phyloP scores from a whole-genome alignment of 257 asterid genomes.

The Salvia miltiorrhiza region DNA sequence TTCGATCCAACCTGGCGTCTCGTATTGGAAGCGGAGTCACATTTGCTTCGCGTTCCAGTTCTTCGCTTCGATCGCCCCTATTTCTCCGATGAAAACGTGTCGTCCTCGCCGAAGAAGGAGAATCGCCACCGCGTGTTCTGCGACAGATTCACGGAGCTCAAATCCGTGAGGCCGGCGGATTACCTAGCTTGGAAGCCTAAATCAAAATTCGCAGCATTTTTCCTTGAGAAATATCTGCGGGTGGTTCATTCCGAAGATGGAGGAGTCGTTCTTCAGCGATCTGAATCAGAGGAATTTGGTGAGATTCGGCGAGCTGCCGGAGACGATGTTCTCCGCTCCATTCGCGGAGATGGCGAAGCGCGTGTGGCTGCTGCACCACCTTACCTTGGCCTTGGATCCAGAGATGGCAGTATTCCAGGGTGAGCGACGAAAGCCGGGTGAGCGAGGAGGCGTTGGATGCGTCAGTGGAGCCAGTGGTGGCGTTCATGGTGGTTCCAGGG shows the following conservation, averaged over 20 bases:
- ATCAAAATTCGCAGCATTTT: slow-evolving; percentile 56
- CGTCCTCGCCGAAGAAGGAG: slow-evolving; percentile 17
- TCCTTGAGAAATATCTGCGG: slow-evolving; percentile 47
- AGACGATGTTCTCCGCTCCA: slow-evolving; percentile 44
- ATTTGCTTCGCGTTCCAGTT: slow-evolving; percentile 67
- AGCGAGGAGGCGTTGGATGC: slow-evolving; percentile 65
- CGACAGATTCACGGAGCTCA: slow-evolving; percentile 54
- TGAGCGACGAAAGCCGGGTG: slow-evolving; percentile 41
- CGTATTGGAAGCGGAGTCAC: slow-evolving; percentile 51
- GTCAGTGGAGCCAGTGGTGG: slow-evolving; percentile 43
- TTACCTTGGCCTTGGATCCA: slow-evolving; percentile 56
- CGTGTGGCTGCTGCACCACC: slow-evolving; percentile 74
- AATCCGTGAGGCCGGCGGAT: slow-evolving; percentile 46
- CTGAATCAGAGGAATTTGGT: slow-evolving; percentile 43
- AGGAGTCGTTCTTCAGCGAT: slow-evolving; percentile 55
- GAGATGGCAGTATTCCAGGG: slow-evolving; percentile 55
- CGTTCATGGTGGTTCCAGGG: slow-evolving; percentile 71
- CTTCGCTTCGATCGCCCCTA: slow-evolving; percentile 47
- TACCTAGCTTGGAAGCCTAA: slow-evolving; percentile 73
- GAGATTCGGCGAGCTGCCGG: slow-evolving; percentile 52
- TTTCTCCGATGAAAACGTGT: slow-evolving; percentile 32
- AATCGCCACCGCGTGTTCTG: slow-evolving; percentile 29
- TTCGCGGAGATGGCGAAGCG: slow-evolving; percentile 78
- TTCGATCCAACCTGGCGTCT: slow-evolving; percentile 48
- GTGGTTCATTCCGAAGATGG: slow-evolving; percentile 69